These are phyloP conservation scores for Vitis cinerea DNA, from an alignment of 164 flowering plant species.

Conservation along the genomic window DNA sequence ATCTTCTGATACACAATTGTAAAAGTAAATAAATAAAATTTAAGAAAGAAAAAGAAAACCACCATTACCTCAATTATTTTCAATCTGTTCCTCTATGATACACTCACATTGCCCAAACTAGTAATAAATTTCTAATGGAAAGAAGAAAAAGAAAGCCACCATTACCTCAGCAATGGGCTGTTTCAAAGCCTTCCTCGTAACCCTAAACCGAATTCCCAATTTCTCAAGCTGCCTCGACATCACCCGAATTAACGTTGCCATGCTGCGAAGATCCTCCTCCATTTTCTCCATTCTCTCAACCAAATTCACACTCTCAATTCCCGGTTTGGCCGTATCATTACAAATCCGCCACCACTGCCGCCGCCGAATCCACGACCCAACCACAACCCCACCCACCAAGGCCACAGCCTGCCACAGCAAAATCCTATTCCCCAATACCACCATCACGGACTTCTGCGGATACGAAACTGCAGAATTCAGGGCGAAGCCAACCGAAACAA, in stretches of 20 bases:
- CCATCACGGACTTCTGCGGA: slow-evolving; percentile 28
- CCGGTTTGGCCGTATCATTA: slow-evolving; percentile 21
- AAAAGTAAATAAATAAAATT: no score
- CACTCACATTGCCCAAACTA: neutral
- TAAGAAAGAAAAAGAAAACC: no score
- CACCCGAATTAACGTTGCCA: slow-evolving; percentile 53
- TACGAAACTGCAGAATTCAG: slow-evolving; percentile 34
- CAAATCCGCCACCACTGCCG: slow-evolving; percentile 76
- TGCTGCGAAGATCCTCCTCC: slow-evolving; percentile 78
- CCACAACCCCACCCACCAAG: slow-evolving; percentile 49
- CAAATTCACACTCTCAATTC: slow-evolving; percentile 40
- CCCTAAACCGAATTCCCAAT: slow-evolving; percentile 85
- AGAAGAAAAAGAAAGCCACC: neutral
- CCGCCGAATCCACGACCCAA: slow-evolving; percentile 63
- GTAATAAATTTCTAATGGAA: neutral
- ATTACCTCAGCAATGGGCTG: slow-evolving; percentile 83
- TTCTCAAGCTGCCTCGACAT: slow-evolving; percentile 94
- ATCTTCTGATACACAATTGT: no score
- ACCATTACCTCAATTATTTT: no score
- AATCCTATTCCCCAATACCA: slow-evolving; percentile 35
- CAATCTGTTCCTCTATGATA: neutral
- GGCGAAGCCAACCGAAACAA: slow-evolving; percentile 43
- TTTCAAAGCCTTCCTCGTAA: slow-evolving; percentile 72
- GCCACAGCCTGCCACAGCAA: slow-evolving; percentile 48
- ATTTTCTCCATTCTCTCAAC: slow-evolving; percentile 76